These are phyloP conservation scores for Penicillium italicum DNA, from an alignment of 2,329 filamentous ascomycete species.

Conservation along the genomic window DNA sequence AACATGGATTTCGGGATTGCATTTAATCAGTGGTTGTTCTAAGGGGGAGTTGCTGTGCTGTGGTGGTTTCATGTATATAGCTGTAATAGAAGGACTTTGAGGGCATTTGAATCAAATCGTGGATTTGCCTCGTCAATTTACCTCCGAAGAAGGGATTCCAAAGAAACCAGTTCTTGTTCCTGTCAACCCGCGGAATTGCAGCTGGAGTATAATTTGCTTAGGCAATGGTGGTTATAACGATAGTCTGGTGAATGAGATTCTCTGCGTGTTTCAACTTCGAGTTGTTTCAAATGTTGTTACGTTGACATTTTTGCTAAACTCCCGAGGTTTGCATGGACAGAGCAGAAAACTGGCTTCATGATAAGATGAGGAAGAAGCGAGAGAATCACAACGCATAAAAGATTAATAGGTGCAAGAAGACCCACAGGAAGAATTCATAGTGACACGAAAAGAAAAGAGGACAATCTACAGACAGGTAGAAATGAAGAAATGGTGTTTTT, in stretches of 20 bases:
- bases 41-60: background rate
- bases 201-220: background rate
- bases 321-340: background rate
- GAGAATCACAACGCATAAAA: background rate
- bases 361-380: background rate
- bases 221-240: slow-evolving; percentile 4
- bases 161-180: background rate
- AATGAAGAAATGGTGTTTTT: background rate
- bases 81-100: background rate
- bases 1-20: slow-evolving; percentile 20
- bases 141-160: background rate
- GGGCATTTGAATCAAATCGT: too few species aligned
- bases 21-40: slow-evolving; percentile 24
- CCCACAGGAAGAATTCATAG: background rate
- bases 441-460: background rate
- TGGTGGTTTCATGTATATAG: background rate
- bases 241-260: background rate
- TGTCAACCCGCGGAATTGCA: background rate
- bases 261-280: background rate
- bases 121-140: background rate
- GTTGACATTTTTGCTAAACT: background rate
- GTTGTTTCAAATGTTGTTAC: background rate
- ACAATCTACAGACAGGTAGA: background rate
- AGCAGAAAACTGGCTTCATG: background rate
- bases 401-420: background rate